Evolutionary conservation across 768 basidiomycete genomes (phyloP), one percentile per base, ranked within the genome.

Genomic region (Lentinula sp.): DNA sequence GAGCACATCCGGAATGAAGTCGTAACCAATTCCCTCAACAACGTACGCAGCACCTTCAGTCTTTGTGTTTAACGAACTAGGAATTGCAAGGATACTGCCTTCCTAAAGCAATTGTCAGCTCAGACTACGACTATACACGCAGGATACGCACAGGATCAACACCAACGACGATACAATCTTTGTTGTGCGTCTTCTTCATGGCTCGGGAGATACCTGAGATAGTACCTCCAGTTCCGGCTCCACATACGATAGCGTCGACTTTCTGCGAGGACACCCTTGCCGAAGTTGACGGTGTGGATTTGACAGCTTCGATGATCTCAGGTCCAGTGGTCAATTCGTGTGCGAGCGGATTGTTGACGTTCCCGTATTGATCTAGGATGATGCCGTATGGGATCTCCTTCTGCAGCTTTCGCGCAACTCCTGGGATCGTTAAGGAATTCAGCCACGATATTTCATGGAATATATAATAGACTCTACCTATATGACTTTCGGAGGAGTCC

Each of bases 11-110:
- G 96, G 95, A 49, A 96, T 70, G 69, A 96, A 96, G 71, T 96
- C 93, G 66, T 95, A 94, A 31, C 97, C 97, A 58, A 98, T 98
- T n/a, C 97, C 97, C 71, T 99, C 97, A 21, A 98, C 86, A 55
- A 86, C 70, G 67, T 98, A 98, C 57, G 75, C 73, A 31, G 67
- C 68, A 9, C 82, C 86, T 45, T 71, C 73, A 55, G 75, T 82
- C 21, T 71, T 74, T 1, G 69, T 70, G 67, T 94, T 94, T 52
- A 94, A 76, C 16, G 69, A 63, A 43, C 85, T 82, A 0, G 93
- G 91, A 34, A 78, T 62, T 0, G 94, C 94, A 34, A 98, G 85
- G 60, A 96, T 83, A 66, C 95, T 97, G 45, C 96, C 96, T 72
- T 85, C 81, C 91, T 93, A 64, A n/a, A 42, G 5, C 32, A 31